Evolutionary conservation across 225 moss, liverwort and hornwort genomes (phyloP).

Genomic region (Ulota crispa): DNA sequence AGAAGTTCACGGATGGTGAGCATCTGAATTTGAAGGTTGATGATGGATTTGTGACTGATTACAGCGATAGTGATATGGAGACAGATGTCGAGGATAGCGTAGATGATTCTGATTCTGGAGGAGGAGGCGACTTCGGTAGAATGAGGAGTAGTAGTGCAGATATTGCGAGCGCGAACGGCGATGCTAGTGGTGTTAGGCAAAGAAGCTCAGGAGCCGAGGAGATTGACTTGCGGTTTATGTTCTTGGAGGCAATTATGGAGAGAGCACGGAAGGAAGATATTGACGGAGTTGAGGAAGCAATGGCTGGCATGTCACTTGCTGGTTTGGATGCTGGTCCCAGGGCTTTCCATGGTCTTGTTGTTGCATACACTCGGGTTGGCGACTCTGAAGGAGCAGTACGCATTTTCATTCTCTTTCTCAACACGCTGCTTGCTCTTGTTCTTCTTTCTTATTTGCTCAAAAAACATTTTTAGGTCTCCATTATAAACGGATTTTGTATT

Average conservation of each 20-base stretch:
- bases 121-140: constrained; percentile 14
- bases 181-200: constrained; percentile 24
- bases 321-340: constrained; percentile 88
- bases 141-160: background rate
- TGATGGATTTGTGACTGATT: constrained; percentile 41
- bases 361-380: constrained; percentile 66
- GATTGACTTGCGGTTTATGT: constrained; percentile 76
- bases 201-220: constrained; percentile 59
- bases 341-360: constrained; percentile 85
- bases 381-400: constrained; percentile 92
- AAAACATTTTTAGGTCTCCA: background rate
- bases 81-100: constrained; percentile 35
- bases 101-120: constrained; percentile 32
- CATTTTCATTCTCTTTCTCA: constrained; percentile 3
- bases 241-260: constrained; percentile 94
- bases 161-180: constrained; percentile 22
- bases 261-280: constrained; percentile 68
- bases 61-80: constrained; percentile 41
- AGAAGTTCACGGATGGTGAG: constrained; percentile 35
- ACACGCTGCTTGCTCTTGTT: background rate
- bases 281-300: constrained; percentile 91
- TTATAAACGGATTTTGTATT: too few species aligned
- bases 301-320: constrained; percentile 79
- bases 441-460: background rate
- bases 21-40: constrained; percentile 27